phyloP scores from a whole-genome alignment of 2,329 filamentous ascomycete species.

The Penicillium concentricum region DNA sequence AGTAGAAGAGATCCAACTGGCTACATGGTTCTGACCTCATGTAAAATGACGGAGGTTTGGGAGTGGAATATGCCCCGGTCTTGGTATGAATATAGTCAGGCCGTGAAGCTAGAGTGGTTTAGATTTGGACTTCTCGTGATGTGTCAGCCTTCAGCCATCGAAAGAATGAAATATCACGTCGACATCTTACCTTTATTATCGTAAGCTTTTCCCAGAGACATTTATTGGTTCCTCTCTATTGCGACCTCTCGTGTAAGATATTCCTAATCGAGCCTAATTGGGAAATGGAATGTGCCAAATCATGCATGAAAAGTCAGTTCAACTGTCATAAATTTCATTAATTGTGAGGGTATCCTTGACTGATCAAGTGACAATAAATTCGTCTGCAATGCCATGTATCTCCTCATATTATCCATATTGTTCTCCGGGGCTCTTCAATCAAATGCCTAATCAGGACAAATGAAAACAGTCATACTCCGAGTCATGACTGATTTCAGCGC shows the following conservation, averaged over 20 bases:
- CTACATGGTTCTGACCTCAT: too few relatives aligned
- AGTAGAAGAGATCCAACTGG: too few relatives aligned
- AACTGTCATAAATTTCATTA: background rate
- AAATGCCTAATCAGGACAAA: background rate
- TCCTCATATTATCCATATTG: background rate
- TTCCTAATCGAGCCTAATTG: background rate
- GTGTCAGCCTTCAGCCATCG: background rate
- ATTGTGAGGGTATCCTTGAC: background rate
- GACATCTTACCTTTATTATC: background rate
- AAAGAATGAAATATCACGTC: background rate
- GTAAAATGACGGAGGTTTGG: background rate
- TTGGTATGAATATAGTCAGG: background rate
- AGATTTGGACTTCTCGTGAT: background rate
- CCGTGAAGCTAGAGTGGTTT: background rate
- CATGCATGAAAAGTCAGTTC: background rate
- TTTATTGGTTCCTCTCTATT: background rate
- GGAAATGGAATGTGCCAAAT: background rate
- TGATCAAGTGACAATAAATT: too few relatives aligned
- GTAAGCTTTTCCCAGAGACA: background rate
- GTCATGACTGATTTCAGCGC: background rate
- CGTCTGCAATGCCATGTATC: background rate
- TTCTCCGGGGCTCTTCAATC: background rate
- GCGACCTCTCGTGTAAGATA: background rate
- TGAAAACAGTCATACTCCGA: background rate
- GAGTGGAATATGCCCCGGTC: background rate